Percentiles rank a stretch among this genome's conserved stretches.
phyloP scores from a whole-genome alignment of 2,329 filamentous ascomycete genomes.

The Bipolaris oryzae region DNA sequence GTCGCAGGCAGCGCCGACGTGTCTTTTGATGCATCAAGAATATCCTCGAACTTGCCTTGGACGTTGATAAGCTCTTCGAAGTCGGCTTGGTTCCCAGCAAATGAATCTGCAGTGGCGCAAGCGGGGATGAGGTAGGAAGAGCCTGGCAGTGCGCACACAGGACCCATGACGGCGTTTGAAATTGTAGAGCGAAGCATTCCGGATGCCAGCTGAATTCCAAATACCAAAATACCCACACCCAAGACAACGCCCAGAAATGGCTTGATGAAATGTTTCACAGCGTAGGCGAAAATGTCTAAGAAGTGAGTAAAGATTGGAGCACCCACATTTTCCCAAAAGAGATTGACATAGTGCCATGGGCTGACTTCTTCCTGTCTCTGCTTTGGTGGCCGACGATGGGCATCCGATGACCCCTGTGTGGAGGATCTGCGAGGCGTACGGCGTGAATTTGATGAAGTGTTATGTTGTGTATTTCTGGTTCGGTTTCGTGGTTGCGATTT shows the following conservation, averaged over 20 bases:
- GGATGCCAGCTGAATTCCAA: constrained; percentile 61
- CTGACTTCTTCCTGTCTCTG: constrained; percentile 19
- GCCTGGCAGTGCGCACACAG: constrained; percentile 73
- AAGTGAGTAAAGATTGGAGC: constrained; percentile 55
- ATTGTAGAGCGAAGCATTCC: constrained; percentile 68
- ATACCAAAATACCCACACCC: constrained; percentile 58
- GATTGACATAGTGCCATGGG: constrained; percentile 31
- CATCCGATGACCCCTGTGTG: constrained; percentile 3
- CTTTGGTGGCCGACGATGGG: background rate
- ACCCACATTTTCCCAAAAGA: constrained; percentile 43
- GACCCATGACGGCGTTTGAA: constrained; percentile 68
- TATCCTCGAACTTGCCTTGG: constrained; percentile 77
- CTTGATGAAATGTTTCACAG: constrained; percentile 65
- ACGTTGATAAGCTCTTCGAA: constrained; percentile 77
- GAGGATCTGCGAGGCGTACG: constrained; percentile 9
- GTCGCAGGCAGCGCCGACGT: constrained; percentile 73
- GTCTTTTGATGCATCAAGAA: constrained; percentile 70
- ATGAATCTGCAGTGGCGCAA: constrained; percentile 51
- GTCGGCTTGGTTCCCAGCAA: constrained; percentile 50
- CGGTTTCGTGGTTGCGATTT: constrained; percentile 8
- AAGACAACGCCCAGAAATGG: constrained; percentile 65
- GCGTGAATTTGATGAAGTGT: background rate
- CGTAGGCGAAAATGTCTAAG: constrained; percentile 62
- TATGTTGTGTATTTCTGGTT: background rate
- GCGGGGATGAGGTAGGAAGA: constrained; percentile 68